These are phyloP conservation scores for Cladochytrium replicatum DNA, from an alignment of 192 early-diverging fungal species.

Conservation along the genomic window DNA sequence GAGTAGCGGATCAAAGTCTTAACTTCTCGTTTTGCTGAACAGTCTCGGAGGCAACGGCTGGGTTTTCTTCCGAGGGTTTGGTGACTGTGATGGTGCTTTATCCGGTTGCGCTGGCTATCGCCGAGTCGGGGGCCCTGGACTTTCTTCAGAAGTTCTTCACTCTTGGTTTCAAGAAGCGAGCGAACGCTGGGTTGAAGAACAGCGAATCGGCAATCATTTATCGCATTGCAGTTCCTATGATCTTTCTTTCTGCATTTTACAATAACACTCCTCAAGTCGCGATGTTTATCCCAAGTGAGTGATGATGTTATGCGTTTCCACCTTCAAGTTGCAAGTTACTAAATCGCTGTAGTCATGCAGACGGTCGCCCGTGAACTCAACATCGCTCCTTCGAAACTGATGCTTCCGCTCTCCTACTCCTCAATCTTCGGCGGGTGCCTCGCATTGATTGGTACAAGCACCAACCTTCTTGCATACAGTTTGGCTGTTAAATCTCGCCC, in stretches of 20 bases:
- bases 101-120: no score
- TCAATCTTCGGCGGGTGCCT: conserved; percentile 1
- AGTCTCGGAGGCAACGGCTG: background rate
- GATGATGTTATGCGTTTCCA: no score
- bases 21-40: no score
- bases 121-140: no score
- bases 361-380: no score
- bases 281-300: conserved; percentile 1
- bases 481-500: conserved; percentile 2
- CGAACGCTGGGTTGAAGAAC: no score
- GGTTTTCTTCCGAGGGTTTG: conserved; percentile 2
- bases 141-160: background rate
- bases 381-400: conserved; percentile 5
- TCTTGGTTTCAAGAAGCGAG: no score
- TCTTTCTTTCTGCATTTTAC: background rate
- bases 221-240: background rate
- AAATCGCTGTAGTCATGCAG: no score
- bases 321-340: no score
- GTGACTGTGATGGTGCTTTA: conserved; percentile 7
- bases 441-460: conserved; percentile 3
- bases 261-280: conserved; percentile 1
- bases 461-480: conserved; percentile 5
- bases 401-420: conserved; percentile 7
- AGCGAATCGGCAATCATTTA: no score
- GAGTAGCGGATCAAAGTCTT: no score